Evolutionary conservation across 257 asterid species (phyloP).

Genomic region (Lycium barbarum): DNA sequence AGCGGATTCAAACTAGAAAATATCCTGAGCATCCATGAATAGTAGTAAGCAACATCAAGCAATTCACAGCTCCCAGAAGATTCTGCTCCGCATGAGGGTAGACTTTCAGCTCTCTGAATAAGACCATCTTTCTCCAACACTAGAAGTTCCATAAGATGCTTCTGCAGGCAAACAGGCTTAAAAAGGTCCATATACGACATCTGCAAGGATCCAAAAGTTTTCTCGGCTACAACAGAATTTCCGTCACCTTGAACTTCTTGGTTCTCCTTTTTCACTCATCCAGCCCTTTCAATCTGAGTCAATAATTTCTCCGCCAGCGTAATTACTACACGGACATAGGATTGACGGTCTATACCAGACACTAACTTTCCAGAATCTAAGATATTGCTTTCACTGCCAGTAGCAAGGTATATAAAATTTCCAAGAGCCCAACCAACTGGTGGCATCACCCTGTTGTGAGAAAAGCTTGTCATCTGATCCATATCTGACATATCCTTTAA

Average conservation of each 20-base stretch:
- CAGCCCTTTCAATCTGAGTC: constrained; percentile 58
- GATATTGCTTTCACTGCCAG: constrained; percentile 51
- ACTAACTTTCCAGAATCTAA: constrained; percentile 64
- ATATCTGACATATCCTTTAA: constrained; percentile 62
- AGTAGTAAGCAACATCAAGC: constrained; percentile 69
- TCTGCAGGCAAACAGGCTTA: constrained; percentile 76
- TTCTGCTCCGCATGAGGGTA: constrained; percentile 40
- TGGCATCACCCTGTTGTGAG: constrained; percentile 60
- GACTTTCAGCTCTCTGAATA: constrained; percentile 40
- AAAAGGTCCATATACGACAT: constrained; percentile 73
- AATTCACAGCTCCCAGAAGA: constrained; percentile 52
- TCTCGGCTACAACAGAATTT: constrained; percentile 53
- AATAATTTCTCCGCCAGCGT: constrained; percentile 67
- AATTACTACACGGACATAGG: constrained; percentile 68
- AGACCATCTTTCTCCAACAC: constrained; percentile 51
- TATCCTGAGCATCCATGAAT: constrained; percentile 82
- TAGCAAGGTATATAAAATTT: constrained; percentile 73
- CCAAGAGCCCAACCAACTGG: constrained; percentile 88
- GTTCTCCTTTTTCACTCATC: constrained; percentile 45
- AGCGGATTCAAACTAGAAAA: constrained; percentile 70
- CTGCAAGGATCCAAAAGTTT: constrained; percentile 56
- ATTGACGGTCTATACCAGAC: constrained; percentile 60
- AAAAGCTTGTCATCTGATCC: constrained; percentile 54
- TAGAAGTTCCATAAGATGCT: constrained; percentile 81
- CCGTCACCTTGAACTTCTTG: constrained; percentile 53